Evolutionary conservation across 2,329 filamentous ascomycete species (phyloP).

Genomic region (Ascochyta koolunga): DNA sequence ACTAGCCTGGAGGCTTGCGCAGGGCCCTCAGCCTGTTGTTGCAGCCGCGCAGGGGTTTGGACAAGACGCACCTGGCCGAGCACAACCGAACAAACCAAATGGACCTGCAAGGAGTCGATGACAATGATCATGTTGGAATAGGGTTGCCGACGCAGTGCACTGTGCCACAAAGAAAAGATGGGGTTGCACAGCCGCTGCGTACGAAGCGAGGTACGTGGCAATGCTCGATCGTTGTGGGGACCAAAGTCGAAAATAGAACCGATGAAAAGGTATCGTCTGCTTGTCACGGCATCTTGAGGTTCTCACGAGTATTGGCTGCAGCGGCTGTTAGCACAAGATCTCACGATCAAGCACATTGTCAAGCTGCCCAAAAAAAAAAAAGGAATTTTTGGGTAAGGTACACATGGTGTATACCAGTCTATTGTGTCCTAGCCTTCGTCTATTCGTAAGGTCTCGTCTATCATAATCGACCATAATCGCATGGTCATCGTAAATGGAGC

Average conservation of each 20-base stretch:
- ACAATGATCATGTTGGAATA: slow-evolving; percentile 1
- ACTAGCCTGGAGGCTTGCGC: slow-evolving; percentile 20
- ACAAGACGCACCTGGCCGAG: slow-evolving; percentile 8
- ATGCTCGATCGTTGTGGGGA: slow-evolving; percentile 14
- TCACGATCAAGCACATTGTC: not conserved
- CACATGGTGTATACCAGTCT: slow-evolving; percentile 26
- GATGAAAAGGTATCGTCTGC: not conserved
- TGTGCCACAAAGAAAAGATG: slow-evolving; percentile 10
- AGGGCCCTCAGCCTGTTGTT: slow-evolving; percentile 25
- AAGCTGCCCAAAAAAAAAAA: not conserved
- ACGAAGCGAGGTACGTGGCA: slow-evolving; percentile 12
- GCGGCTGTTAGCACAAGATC: not conserved
- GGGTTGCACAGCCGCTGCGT: slow-evolving; percentile 18
- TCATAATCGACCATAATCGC: slow-evolving; percentile 30
- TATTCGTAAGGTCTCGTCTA: slow-evolving; percentile 38
- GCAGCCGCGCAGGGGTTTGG: slow-evolving; percentile 10
- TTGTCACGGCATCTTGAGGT: not conserved
- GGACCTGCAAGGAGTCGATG: not conserved
- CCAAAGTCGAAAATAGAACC: slow-evolving; percentile 9
- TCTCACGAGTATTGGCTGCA: not conserved
- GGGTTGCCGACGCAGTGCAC: not conserved
- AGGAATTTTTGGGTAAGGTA: not conserved
- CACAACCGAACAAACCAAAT: slow-evolving; percentile 1
- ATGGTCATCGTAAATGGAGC: slow-evolving; percentile 32
- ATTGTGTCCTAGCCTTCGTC: slow-evolving; percentile 24